Evolutionary conservation across 2,329 filamentous ascomycete genomes (phyloP), one percentile per base, ranked within the genome.

Genomic region (Plectosphaerella cucumerina): DNA sequence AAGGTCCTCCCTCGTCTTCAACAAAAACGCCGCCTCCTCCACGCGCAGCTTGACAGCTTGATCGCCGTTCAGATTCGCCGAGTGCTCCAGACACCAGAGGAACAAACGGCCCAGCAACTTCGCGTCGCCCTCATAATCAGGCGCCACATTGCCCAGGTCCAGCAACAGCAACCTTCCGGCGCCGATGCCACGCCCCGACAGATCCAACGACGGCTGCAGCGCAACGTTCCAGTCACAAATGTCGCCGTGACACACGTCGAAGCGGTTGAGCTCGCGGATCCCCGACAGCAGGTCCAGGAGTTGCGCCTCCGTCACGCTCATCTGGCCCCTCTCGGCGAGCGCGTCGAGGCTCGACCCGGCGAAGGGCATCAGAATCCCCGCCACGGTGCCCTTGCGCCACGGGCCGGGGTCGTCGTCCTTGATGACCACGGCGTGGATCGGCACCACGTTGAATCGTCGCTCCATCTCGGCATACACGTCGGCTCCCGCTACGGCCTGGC

Each of bases 361-460:
- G 34, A 26, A 41, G 5, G 46, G 46, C 46, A 48, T 48, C 20
- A 48, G 20, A 5, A 48, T 20, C 53, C 10, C 53, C 10, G 53
- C 53, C n/a, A 52, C 53, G 21, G 53, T 48, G 23, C 45, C 48
- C 3, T 10, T 42, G 20, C 48, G 41, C 53, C 53, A 53, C 6
- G 50, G 54, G 33, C 35, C 21, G 11, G 42, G 23, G 37, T 17
- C 53, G 14, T 41, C 46, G 21, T 48, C 46, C 12, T 42, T 23
- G 34, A 54, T 47, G 46, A 57, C 51, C 9, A 57, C 53, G 42
- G 51, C 55, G 33, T 51, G 44, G 11, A 56, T 50, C 18, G 55
- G 55, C 8, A 57, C 53, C 14, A 57, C 47, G 44, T 49, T 47
- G 48, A 57, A 54, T 9, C 47, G 48, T 11, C 48, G 44, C n/a